Evolutionary conservation across 495 filamentous ascomycete species (phyloP).

Genomic region (Stereocaulon alpinum): DNA sequence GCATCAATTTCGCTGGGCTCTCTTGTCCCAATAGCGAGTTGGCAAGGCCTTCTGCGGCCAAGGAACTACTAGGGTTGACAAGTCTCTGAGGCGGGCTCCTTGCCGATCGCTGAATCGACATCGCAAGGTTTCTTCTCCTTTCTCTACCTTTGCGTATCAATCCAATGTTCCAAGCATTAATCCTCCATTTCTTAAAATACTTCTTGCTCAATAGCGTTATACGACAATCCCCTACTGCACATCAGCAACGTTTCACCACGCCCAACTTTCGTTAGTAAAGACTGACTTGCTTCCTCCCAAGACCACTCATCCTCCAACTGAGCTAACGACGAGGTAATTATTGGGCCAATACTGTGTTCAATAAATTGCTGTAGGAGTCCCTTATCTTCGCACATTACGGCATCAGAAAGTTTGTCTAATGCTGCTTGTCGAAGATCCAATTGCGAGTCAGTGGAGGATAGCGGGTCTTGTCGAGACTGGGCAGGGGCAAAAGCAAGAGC

Average conservation of each 20-base stretch:
- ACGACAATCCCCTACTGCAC: constrained; percentile 19
- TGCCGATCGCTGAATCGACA: constrained; percentile 17
- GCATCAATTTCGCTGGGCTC: constrained; percentile 5
- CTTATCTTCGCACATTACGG: constrained; percentile 17
- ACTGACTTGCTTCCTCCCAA: constrained; percentile 24
- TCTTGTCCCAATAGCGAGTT: neutral
- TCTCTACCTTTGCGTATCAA: constrained; percentile 21
- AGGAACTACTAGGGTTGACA: neutral
- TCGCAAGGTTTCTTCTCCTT: constrained; percentile 18
- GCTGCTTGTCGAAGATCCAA: constrained; percentile 5
- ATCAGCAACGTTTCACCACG: constrained; percentile 14
- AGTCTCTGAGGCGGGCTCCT: constrained; percentile 2
- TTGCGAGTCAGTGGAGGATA: neutral
- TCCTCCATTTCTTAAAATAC: constrained; percentile 19
- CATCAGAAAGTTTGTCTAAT: constrained; percentile 13
- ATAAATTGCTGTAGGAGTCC: constrained; percentile 25
- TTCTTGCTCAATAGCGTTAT: constrained; percentile 17
- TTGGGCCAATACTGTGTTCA: constrained; percentile 19
- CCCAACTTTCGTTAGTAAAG: neutral
- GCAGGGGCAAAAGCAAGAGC: neutral
- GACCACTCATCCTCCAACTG: constrained; percentile 21
- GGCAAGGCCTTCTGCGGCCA: neutral
- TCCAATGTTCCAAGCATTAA: constrained; percentile 19
- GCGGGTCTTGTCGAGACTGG: neutral
- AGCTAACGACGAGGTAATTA: constrained; percentile 14